phyloP scores from a whole-genome alignment of 306 rosid species.

The Astragalus membranaceus region DNA sequence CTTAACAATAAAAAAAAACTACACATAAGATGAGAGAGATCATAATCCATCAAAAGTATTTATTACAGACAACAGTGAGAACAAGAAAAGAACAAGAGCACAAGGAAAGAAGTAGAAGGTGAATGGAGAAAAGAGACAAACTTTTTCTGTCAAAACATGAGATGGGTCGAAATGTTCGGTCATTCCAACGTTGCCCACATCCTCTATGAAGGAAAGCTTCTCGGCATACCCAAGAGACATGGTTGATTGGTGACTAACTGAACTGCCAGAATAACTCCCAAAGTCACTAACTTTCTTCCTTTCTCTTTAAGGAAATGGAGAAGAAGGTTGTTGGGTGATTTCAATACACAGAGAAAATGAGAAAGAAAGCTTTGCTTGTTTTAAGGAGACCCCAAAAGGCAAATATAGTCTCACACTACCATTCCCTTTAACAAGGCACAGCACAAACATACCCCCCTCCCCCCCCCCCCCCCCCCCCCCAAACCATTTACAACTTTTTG shows the following conservation, averaged over 20 bases:
- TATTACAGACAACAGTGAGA: not conserved
- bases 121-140: slow-evolving; percentile 23
- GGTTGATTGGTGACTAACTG: slow-evolving; percentile 21
- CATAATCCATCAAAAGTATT: slow-evolving; percentile 6
- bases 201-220: slow-evolving; percentile 94
- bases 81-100: not conserved
- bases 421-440: not conserved
- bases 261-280: slow-evolving; percentile 9
- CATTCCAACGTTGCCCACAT: slow-evolving; percentile 97
- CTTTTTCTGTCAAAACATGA: slow-evolving; percentile 70
- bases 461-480: not conserved
- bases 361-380: slow-evolving; percentile 17
- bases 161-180: slow-evolving; percentile 75
- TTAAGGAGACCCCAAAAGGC: slow-evolving; percentile 36
- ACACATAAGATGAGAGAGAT: slow-evolving; percentile 21
- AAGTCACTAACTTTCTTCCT: slow-evolving; percentile 14
- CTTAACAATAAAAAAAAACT: slow-evolving; percentile 4
- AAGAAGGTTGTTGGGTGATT: slow-evolving; percentile 5
- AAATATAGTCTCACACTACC: not conserved
- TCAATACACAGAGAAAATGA: not conserved
- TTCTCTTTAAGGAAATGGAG: slow-evolving; percentile 18
- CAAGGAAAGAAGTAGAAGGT: not conserved
- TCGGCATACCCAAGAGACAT: slow-evolving; percentile 98
- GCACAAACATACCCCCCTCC: not conserved
- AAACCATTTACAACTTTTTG: not conserved